These are phyloP conservation scores for Pleurostoma richardsiae DNA, from an alignment of 2,329 filamentous ascomycete genomes.

Conservation along the genomic window DNA sequence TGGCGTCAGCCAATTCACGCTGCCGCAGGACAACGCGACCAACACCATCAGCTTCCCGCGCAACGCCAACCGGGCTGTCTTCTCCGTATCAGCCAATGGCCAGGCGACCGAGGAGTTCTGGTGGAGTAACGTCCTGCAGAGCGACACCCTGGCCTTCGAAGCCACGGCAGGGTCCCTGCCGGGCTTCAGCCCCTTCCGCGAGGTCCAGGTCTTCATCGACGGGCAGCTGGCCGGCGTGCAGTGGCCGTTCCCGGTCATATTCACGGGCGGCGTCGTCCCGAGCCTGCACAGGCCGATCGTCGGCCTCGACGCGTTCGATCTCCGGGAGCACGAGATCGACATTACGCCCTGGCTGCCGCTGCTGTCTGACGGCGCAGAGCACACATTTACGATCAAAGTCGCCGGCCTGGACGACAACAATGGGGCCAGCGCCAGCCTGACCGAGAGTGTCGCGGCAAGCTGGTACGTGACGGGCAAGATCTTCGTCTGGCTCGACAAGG, in stretches of 20 bases:
- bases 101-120: conserved; percentile 78
- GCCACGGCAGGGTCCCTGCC: conserved; percentile 50
- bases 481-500: conserved; percentile 66
- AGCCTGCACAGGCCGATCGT: conserved; percentile 74
- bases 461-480: conserved; percentile 79
- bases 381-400: conserved; percentile 65
- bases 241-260: conserved; percentile 80
- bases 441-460: conserved; percentile 53
- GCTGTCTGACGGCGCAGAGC: conserved; percentile 58
- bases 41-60: conserved; percentile 57
- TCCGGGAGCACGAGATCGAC: conserved; percentile 77
- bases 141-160: conserved; percentile 54
- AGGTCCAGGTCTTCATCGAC: conserved; percentile 74
- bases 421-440: conserved; percentile 39
- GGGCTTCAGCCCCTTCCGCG: conserved; percentile 70
- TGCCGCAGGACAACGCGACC: conserved; percentile 58
- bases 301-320: conserved; percentile 72
- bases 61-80: conserved; percentile 63
- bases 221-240: conserved; percentile 66
- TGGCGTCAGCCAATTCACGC: conserved; percentile 59
- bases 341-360: conserved; percentile 71
- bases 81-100: conserved; percentile 72
- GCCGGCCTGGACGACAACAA: conserved; percentile 57
- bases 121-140: conserved; percentile 72
- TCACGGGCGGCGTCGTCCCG: conserved; percentile 75